phyloP scores from a whole-genome alignment of 2,329 filamentous ascomycete species.

The Trichoderma polysporum region DNA sequence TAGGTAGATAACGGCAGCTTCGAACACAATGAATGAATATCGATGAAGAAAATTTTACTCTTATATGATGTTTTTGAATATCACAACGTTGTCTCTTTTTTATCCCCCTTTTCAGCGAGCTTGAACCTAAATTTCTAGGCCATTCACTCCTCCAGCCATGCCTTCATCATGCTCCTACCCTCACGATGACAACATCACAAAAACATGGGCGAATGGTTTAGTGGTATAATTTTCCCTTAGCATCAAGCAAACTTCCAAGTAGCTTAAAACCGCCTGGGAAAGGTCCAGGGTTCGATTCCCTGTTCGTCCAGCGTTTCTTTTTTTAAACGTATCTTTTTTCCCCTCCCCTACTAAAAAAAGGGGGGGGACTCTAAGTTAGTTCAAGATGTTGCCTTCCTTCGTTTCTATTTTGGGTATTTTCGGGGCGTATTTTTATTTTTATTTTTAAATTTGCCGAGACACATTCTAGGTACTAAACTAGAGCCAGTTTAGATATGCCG shows the following conservation, averaged over 20 bases:
- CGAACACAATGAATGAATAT: background rate
- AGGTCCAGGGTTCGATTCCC: constrained; percentile 25
- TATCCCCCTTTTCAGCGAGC: background rate
- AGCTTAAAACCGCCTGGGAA: constrained; percentile 12
- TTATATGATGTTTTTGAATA: background rate
- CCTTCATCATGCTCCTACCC: background rate
- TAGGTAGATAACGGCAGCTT: background rate
- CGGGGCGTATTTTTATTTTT: background rate
- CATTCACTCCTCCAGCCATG: background rate
- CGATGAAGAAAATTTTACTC: background rate
- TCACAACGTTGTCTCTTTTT: background rate
- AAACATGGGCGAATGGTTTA: constrained; percentile 20
- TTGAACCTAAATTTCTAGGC: background rate
- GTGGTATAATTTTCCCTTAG: constrained; percentile 23
- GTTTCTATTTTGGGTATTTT: background rate
- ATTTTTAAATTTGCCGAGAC: background rate
- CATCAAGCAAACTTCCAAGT: background rate
- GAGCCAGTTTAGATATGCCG: background rate
- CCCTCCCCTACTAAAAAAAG: background rate
- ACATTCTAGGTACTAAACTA: background rate
- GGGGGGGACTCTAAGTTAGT: too few species aligned
- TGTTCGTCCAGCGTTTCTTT: constrained; percentile 20
- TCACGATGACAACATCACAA: background rate
- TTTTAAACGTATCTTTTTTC: background rate
- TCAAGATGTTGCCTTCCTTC: too few species aligned